Evolutionary conservation across 1,139 yeast genomes (phyloP).

Genomic region (Ashbya aceris): DNA sequence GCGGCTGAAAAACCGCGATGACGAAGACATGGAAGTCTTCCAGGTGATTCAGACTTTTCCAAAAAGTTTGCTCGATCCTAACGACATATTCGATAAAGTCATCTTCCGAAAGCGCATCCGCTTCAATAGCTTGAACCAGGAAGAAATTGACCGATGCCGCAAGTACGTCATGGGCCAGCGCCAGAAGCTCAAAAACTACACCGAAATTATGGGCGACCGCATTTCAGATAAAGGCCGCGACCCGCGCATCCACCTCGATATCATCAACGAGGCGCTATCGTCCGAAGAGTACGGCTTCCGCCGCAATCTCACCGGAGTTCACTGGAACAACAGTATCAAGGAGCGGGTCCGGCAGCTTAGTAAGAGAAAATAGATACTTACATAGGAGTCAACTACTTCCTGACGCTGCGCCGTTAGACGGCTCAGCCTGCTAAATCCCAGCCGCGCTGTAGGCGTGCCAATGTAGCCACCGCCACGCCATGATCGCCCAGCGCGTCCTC

Average conservation of each 20-base stretch:
- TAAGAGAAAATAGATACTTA: constrained; percentile 16
- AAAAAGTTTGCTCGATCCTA: constrained; percentile 60
- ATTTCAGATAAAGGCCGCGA: constrained; percentile 10
- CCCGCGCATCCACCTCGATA: constrained; percentile 19
- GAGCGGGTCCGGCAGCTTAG: constrained; percentile 31
- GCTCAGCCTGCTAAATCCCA: constrained; percentile 30
- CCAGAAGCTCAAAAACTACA: constrained; percentile 33
- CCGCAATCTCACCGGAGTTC: constrained; percentile 32
- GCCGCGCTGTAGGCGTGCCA: constrained; percentile 36
- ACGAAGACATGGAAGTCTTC: constrained; percentile 77
- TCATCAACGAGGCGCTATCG: constrained; percentile 28
- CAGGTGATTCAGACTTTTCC: constrained; percentile 83
- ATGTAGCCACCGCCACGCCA: constrained; percentile 16
- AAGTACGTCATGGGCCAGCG: constrained; percentile 64
- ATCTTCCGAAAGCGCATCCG: constrained; percentile 64
- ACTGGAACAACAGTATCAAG: constrained; percentile 34
- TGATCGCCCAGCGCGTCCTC: constrained; percentile 15
- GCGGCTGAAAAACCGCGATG: constrained; percentile 17
- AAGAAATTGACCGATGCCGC: constrained; percentile 68
- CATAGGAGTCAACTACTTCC: not conserved
- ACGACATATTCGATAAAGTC: constrained; percentile 59
- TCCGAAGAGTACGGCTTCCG: constrained; percentile 34
- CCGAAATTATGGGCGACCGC: constrained; percentile 15
- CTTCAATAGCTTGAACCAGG: constrained; percentile 68
- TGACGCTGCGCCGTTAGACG: not conserved